phyloP scores from a whole-genome alignment of 495 filamentous ascomycete genomes.

The Filosporella fistucella region DNA sequence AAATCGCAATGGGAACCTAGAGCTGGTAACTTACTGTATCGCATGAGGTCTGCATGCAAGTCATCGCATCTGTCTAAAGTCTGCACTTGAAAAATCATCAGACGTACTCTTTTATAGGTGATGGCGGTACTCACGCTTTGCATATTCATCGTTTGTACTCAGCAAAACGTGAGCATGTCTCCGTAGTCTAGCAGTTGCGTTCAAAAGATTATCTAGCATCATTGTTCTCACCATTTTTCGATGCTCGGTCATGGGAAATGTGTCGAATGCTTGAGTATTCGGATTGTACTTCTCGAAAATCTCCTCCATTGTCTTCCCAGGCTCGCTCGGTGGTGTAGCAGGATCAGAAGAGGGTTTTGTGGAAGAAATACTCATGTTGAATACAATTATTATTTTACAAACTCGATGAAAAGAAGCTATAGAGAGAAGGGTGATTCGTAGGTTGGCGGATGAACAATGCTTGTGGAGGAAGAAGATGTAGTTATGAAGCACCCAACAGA shows the following conservation, averaged over 20 bases:
- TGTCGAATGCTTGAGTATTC: not conserved
- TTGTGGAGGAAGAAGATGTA: too few relatives aligned
- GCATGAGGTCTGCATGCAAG: conserved; percentile 9
- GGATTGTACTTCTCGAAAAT: conserved; percentile 6
- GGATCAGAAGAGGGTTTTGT: too few relatives aligned
- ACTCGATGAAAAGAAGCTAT: too few relatives aligned
- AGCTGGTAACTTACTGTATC: conserved; percentile 18
- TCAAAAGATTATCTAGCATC: conserved; percentile 16
- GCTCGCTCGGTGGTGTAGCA: too few relatives aligned
- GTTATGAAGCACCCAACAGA: too few relatives aligned
- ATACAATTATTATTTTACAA: too few relatives aligned
- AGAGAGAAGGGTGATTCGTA: too few relatives aligned
- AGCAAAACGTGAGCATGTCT: conserved; percentile 12
- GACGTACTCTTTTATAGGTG: not conserved
- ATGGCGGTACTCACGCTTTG: conserved; percentile 7
- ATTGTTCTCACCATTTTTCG: conserved; percentile 8
- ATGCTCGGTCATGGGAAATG: conserved; percentile 6
- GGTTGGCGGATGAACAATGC: too few relatives aligned
- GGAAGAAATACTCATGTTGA: too few relatives aligned
- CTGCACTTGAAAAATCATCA: not conserved
- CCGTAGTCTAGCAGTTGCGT: conserved; percentile 11
- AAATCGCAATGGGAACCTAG: not conserved
- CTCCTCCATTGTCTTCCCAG: not conserved
- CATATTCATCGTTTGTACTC: conserved; percentile 10
- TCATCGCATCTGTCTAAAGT: conserved; percentile 6